Conservation (phyloP, 257 asterid genomes). For the Jaltomata sinuosa region DNA sequence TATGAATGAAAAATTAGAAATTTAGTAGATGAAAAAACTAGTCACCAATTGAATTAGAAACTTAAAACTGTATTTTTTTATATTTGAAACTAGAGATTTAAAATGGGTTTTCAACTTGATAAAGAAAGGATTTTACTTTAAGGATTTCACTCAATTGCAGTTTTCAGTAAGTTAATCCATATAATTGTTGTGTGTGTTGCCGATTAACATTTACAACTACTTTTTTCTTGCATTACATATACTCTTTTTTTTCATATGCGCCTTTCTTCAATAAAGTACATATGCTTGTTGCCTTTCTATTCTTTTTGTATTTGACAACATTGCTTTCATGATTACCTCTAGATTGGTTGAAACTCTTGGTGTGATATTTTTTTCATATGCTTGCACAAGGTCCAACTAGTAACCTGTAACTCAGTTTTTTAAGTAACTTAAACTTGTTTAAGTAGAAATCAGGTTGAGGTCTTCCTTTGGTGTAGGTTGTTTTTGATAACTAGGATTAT, state of each 20-base stretch:
- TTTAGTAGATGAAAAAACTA: neutral
- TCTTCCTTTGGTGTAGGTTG: neutral
- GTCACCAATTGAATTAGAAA: neutral
- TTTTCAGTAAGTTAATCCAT: neutral
- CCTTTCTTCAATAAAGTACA: neutral
- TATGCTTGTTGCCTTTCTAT: neutral
- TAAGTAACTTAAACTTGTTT: neutral
- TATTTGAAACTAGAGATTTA: neutral
- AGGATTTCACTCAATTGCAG: neutral
- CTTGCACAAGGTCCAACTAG: neutral
- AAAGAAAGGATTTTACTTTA: neutral
- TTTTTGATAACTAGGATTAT: neutral
- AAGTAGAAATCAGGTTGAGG: neutral
- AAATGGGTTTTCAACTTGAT: neutral
- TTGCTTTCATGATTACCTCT: neutral
- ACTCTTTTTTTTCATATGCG: neutral
- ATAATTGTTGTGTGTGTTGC: neutral
- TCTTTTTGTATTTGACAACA: neutral
- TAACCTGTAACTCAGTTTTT: neutral
- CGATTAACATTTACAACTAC: neutral
- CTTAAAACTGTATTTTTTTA: neutral
- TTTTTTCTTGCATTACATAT: neutral
- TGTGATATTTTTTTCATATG: neutral
- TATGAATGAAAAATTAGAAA: neutral
- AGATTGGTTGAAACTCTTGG: neutral